phyloP scores from a whole-genome alignment of 2,329 filamentous ascomycete species.

The Akanthomyces muscarius region DNA sequence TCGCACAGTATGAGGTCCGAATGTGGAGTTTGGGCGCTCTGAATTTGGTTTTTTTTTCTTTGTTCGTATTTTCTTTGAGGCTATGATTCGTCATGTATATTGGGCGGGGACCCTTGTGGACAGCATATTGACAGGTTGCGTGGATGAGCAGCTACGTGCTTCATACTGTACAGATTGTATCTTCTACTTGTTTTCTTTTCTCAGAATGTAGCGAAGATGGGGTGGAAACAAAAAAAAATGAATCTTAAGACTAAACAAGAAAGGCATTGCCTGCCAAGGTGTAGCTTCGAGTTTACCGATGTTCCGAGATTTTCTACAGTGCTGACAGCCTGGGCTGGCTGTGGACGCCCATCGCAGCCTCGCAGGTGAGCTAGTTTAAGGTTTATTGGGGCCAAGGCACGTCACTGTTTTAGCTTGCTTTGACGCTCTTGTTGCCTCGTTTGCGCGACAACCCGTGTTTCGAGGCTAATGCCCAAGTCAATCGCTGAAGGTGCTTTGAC shows the following conservation, averaged over 20 bases:
- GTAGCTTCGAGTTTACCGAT: background rate
- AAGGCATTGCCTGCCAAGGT: background rate
- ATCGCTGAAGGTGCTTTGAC: background rate
- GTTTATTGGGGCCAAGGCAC: background rate
- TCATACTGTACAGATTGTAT: background rate
- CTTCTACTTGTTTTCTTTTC: background rate
- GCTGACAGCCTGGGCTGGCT: background rate
- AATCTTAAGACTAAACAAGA: background rate
- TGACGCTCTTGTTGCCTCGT: background rate
- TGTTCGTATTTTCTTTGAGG: background rate
- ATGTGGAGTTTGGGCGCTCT: background rate
- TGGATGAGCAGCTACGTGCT: background rate
- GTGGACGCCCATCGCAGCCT: background rate
- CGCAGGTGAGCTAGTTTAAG: background rate
- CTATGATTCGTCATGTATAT: background rate
- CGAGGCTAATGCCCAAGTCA: background rate
- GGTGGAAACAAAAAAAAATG: background rate
- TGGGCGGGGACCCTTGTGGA: background rate
- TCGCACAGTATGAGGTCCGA: background rate
- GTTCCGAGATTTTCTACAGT: background rate
- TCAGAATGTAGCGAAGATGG: background rate
- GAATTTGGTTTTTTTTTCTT: background rate
- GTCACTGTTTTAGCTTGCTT: background rate
- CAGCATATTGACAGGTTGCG: background rate
- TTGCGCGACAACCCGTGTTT: background rate